phyloP scores from a whole-genome alignment of 192 early-diverging fungal species.

The Coemansia furcata region DNA sequence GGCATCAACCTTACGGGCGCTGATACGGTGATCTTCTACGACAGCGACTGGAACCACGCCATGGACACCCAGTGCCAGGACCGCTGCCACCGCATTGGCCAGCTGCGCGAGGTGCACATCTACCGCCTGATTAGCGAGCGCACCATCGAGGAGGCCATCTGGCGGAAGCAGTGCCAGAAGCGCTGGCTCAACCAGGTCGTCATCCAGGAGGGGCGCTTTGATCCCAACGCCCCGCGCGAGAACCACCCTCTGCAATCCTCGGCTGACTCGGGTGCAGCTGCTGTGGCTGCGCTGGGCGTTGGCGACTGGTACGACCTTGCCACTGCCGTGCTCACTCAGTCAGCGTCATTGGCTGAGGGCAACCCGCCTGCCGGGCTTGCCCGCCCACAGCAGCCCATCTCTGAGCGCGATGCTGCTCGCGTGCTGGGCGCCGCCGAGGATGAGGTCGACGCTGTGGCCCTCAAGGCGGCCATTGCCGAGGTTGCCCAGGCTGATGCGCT shows the following conservation, averaged over 20 bases:
- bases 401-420: slow-evolving; percentile 22
- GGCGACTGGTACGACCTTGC: slow-evolving; percentile 51
- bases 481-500: slow-evolving; percentile 41
- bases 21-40: slow-evolving; percentile 95
- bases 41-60: slow-evolving; percentile 92
- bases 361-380: not conserved
- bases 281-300: slow-evolving; percentile 10
- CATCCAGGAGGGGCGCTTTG: slow-evolving; percentile 77
- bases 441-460: slow-evolving; percentile 32
- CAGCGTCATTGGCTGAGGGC: not conserved
- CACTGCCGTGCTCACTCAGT: slow-evolving; percentile 18
- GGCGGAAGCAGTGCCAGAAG: slow-evolving; percentile 76
- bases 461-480: slow-evolving; percentile 30
- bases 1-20: slow-evolving; percentile 95
- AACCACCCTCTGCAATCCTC: not conserved
- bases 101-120: slow-evolving; percentile 76
- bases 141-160: slow-evolving; percentile 77
- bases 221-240: slow-evolving; percentile 5
- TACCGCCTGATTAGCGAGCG: slow-evolving; percentile 72
- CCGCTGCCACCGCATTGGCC: slow-evolving; percentile 94
- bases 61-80: slow-evolving; percentile 97
- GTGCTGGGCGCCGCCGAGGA: slow-evolving; percentile 27
- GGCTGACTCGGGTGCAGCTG: not conserved
- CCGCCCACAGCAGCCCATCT: slow-evolving; percentile 1
- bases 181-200: slow-evolving; percentile 75